Base-by-base conservation (phyloP, 2,329 filamentous ascomycete genomes). In the Colletotrichum coccodes region DNA sequence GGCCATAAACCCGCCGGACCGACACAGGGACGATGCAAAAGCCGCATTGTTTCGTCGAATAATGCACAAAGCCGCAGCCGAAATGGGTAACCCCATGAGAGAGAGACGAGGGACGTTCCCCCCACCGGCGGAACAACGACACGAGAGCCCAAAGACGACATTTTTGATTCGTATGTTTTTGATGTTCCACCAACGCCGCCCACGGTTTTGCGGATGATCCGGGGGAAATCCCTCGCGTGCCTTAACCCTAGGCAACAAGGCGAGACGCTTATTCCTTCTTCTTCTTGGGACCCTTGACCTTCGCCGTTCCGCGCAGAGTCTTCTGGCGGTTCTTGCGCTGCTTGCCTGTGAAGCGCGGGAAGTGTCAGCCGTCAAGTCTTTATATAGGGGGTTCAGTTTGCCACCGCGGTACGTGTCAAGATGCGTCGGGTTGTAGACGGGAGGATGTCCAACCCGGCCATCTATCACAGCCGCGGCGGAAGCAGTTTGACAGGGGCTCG, bases 321-420 rank as follows among this genome's bases (percentile, higher is more conserved):
- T 99, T 98, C 87, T 93, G 91, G 85, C 95, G 91, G 94, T 99
- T 99, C 94, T 99, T 99, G 89, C 96, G 93, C 89, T 98, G 96
- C 91, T 99, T 99, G 92, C 95, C 95, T 98, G 86, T 88, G 77
- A 69, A 68, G 57, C 42, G 62, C 46, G 46, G 18, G 34, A 26
- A 54, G 62, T 71, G 73, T 78, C 66, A 78, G 75, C 44, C 34
- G 18, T 16, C 1, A 34, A 7, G 11, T 38, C 21, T 26, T 44
- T 47, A 6, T 36, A 3, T 16, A 6, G n/a, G 21, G 9, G 3
- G 18, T 6, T 18, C n/a, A 14, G 16, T 57, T 53, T 21, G 56
- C 47, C 57, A 54, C 63, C 76, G 64, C 75, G 74, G 68, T 72
- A 58, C 56, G 47, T 68, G 61, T 67, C 67, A 64, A 47, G 54